Evolutionary conservation across 2,329 filamentous ascomycete genomes (phyloP).

Genomic region (Chaetothyriales sp.): DNA sequence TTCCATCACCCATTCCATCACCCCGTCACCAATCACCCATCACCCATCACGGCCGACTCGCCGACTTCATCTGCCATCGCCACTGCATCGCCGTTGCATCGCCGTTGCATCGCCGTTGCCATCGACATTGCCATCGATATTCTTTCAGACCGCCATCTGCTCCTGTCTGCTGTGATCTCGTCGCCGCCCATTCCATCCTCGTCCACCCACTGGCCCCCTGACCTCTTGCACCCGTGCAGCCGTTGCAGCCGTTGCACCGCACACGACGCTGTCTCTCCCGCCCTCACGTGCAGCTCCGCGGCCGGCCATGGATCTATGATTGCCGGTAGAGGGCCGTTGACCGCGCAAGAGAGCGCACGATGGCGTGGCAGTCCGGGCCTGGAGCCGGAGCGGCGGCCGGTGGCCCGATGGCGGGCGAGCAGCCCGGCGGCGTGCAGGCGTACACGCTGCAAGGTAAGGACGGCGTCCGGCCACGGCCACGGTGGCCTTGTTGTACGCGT

Average conservation of each 20-base stretch:
- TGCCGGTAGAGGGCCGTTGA: background rate
- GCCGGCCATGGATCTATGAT: slow-evolving; percentile 17
- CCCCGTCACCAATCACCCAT: no score
- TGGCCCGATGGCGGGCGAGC: slow-evolving; percentile 11
- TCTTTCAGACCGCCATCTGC: background rate
- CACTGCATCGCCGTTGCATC: background rate
- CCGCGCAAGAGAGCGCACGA: slow-evolving; percentile 12
- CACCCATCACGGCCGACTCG: background rate
- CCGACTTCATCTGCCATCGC: background rate
- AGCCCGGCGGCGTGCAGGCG: slow-evolving; percentile 17
- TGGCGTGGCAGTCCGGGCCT: slow-evolving; percentile 18
- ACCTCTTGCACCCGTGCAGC: background rate
- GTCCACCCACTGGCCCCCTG: background rate
- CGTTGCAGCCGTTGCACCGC: no score
- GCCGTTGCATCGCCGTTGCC: background rate
- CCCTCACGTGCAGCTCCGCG: background rate
- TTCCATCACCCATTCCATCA: no score
- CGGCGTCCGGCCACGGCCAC: background rate
- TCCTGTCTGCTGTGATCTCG: background rate
- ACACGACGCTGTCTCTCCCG: background rate
- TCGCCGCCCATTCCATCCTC: background rate
- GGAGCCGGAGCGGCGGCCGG: slow-evolving; percentile 11
- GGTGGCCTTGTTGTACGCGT: background rate
- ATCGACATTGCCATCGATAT: background rate
- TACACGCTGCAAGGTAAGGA: slow-evolving; percentile 18